These are phyloP conservation scores for Diaporthe capsici DNA, from an alignment of 2,329 filamentous ascomycete species.

Conservation along the genomic window DNA sequence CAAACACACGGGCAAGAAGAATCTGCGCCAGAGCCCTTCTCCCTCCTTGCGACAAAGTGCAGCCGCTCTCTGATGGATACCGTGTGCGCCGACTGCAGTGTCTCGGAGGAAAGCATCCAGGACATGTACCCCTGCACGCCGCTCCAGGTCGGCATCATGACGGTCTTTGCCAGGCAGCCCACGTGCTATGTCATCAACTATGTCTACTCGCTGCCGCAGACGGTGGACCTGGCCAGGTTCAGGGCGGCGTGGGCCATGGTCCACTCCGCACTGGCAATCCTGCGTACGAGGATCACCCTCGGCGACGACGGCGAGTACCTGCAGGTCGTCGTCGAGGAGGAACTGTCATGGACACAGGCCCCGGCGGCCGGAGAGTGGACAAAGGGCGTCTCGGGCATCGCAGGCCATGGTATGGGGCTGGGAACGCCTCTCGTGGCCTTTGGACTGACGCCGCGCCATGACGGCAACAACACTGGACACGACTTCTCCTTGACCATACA, in stretches of 20 bases:
- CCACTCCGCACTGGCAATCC: neutral
- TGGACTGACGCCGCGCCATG: constrained; percentile 32
- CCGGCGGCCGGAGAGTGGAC: neutral
- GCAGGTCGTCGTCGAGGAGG: constrained; percentile 43
- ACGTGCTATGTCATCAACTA: neutral
- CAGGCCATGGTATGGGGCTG: neutral
- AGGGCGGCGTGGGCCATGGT: neutral
- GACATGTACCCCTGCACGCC: constrained; percentile 50
- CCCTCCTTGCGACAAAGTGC: neutral
- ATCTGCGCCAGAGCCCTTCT: neutral
- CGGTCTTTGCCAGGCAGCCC: constrained; percentile 36
- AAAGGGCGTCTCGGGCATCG: neutral
- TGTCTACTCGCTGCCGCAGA: neutral
- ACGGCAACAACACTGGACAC: constrained; percentile 19
- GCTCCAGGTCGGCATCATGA: constrained; percentile 50
- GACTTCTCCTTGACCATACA: constrained; percentile 32
- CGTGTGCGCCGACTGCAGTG: neutral
- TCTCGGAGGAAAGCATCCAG: constrained; percentile 35
- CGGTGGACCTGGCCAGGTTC: neutral
- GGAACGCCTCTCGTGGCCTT: constrained; percentile 22
- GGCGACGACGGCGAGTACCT: neutral
- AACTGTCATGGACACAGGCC: constrained; percentile 46
- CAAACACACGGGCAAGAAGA: neutral
- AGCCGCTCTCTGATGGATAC: neutral
- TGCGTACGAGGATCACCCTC: neutral